Evolutionary conservation across 1,284 basidiomycete genomes (phyloP).

Genomic region (Rhodotorula mucilaginosa): DNA sequence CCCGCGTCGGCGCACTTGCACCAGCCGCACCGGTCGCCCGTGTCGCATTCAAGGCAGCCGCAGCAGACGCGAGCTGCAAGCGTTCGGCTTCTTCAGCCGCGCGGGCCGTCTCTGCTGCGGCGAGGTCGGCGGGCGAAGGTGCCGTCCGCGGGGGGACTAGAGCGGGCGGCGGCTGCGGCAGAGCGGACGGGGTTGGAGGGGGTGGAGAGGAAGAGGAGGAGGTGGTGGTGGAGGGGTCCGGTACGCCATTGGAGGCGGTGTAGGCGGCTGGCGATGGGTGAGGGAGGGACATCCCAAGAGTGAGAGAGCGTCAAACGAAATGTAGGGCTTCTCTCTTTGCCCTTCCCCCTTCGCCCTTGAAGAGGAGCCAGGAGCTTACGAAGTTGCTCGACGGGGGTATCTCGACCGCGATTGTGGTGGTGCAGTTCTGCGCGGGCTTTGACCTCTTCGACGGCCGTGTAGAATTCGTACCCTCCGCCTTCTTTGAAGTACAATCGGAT

Average conservation of each 20-base stretch:
- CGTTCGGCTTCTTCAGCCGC: background rate
- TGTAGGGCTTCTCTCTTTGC: background rate
- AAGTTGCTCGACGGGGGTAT: slow-evolving; percentile 21
- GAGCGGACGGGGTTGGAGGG: background rate
- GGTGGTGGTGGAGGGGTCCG: background rate
- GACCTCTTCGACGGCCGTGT: slow-evolving; percentile 32
- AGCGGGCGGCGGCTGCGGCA: background rate
- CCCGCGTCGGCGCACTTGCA: background rate
- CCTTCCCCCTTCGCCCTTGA: background rate
- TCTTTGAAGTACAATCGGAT: slow-evolving; percentile 38
- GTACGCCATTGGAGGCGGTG: background rate
- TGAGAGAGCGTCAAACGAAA: too few relatives aligned
- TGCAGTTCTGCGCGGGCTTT: slow-evolving; percentile 17
- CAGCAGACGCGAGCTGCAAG: background rate
- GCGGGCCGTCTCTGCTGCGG: background rate
- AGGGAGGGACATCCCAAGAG: too few relatives aligned
- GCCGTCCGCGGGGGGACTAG: too few relatives aligned
- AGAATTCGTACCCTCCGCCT: slow-evolving; percentile 33
- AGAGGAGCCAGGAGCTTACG: slow-evolving; percentile 19
- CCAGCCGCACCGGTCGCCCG: background rate
- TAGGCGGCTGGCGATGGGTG: background rate
- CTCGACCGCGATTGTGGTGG: background rate
- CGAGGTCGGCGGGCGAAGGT: background rate
- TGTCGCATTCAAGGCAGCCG: too few relatives aligned
- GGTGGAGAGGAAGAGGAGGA: background rate